Percentiles rank a stretch among this genome's conserved stretches.
These are phyloP conservation scores for Poa annua DNA, from an alignment of 176 grass and related monocot species.

Conservation along the genomic window DNA sequence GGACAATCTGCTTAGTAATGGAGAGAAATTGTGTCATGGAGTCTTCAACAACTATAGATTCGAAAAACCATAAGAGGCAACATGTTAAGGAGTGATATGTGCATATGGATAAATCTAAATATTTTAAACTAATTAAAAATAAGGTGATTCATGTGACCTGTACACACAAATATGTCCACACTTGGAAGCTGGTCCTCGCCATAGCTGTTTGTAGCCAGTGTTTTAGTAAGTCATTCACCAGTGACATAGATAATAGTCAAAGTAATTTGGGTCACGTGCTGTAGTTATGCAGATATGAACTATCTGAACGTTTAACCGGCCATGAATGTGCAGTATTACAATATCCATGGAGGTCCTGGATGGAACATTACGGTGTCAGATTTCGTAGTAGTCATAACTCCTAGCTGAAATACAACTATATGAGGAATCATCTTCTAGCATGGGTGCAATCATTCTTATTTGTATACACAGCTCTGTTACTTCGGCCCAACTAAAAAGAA, in stretches of 20 bases:
- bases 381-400: conserved; percentile 12
- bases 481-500: not conserved
- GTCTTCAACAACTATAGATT: no score
- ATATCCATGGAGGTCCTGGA: conserved; percentile 1
- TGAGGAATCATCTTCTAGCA: conserved; percentile 20
- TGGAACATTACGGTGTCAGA: not conserved
- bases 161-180: conserved; percentile 84
- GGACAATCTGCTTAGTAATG: no score
- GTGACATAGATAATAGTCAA: not conserved
- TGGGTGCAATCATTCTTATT: not conserved
- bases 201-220: conserved; percentile 40
- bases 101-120: no score
- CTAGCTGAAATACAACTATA: not conserved
- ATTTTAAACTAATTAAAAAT: no score
- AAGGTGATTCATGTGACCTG: not conserved
- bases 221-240: not conserved
- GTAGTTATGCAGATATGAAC: not conserved
- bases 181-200: conserved; percentile 45
- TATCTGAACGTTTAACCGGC: not conserved
- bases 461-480: not conserved
- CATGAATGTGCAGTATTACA: conserved; percentile 21
- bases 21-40: no score
- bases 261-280: not conserved
- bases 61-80: no score
- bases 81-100: no score